Conservation (phyloP, 345 rosid genomes). For the Eutrema japonicum region DNA sequence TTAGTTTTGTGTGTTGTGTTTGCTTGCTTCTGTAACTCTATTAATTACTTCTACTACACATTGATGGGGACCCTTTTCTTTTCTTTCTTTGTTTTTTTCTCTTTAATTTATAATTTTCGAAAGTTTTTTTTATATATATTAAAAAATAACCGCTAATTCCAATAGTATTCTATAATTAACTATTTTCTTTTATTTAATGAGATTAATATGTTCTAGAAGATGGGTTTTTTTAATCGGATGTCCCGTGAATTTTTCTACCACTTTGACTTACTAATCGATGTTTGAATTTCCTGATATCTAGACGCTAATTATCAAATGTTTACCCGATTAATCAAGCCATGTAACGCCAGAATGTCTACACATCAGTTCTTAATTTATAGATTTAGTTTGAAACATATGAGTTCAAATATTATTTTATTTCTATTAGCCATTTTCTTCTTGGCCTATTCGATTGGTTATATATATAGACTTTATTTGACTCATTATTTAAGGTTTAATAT, state of each 20-base stretch:
- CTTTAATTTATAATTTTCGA: neutral
- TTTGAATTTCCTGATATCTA: neutral
- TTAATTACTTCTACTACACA: conserved; percentile 35
- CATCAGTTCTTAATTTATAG: neutral
- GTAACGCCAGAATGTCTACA: neutral
- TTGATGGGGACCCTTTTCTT: conserved; percentile 31
- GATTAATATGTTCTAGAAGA: conserved; percentile 27
- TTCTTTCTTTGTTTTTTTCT: conserved; percentile 1
- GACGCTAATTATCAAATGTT: neutral
- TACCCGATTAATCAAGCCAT: neutral
- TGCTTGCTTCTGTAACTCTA: conserved; percentile 35
- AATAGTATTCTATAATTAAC: neutral
- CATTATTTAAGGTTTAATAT: conserved; percentile 16
- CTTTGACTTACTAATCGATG: neutral
- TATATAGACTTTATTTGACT: conserved; percentile 20
- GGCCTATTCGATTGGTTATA: conserved; percentile 24
- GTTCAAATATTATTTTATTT: neutral
- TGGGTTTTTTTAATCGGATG: conserved; percentile 11
- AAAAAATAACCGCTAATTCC: neutral
- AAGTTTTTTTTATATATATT: neutral
- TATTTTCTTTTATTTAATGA: neutral
- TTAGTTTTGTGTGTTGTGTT: conserved; percentile 40
- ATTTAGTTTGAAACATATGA: neutral
- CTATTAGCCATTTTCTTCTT: neutral
- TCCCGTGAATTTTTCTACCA: conserved; percentile 13